Base-by-base conservation (phyloP, 768 basidiomycete species). In the Boletus rex-veris region DNA sequence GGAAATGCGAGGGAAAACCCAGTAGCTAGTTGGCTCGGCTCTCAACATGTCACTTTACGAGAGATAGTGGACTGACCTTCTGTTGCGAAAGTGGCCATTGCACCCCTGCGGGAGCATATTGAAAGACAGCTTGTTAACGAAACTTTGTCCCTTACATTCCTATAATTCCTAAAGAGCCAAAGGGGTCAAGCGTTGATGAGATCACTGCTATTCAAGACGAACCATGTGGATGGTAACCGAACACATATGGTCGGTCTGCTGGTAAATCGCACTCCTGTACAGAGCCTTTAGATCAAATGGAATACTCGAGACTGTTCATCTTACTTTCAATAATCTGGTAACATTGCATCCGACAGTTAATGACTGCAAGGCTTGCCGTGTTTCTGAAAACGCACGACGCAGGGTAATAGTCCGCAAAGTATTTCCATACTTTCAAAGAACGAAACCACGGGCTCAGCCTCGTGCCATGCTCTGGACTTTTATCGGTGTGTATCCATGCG, bases 161-260 rank as follows among this genome's bases (percentile, higher is more conserved):
- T 68, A 99, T 98, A 60, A 99, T 98, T 38, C 94, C 92, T 94
- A 14, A 59, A 57, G 11, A 52, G 43, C 39, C 7, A 15, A 44
- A n/a, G 7, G 9, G 41, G 50, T 63, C 12, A 66, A 57, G 40
- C 4, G 11, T 1, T 24, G 19, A 14, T 4, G 40, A 42, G 28
- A 55, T 19, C 35, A 54, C 5, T 16, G 1, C n/a, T 19, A 8
- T 19, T 10, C 31, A 40, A 51, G 43, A 67, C 80, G 33, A 55
- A 86, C 95, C 97, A 71, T 99, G 97, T 16, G 97, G 97, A 71
- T 99, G 97, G 71, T 98, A 98, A 8, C 96, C 97, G 72, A 99
- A 99, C 14, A 99, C 81, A 73, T 99, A 99, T 18, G 91, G 87
- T 58, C 94, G 76, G 69, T 97, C 92, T 11, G 96, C 76, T 1